phyloP scores from a whole-genome alignment of 495 filamentous ascomycete genomes.

The Lasiosphaeris hirsuta region DNA sequence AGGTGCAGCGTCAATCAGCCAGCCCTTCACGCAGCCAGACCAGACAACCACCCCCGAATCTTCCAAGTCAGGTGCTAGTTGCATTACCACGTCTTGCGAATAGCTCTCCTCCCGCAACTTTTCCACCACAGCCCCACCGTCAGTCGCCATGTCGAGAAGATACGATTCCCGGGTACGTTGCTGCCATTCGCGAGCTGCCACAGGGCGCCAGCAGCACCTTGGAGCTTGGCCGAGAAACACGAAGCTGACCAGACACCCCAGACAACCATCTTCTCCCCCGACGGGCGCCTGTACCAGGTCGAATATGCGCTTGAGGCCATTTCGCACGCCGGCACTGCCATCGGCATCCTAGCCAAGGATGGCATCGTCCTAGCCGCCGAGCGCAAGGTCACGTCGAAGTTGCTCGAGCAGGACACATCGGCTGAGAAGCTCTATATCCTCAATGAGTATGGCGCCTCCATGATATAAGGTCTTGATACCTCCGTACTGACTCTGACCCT shows the following conservation, averaged over 20 bases:
- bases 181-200: not conserved
- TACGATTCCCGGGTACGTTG: constrained; percentile 91
- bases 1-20: constrained; percentile 23
- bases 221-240: constrained; percentile 11
- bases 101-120: not conserved
- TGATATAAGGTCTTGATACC: not conserved
- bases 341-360: constrained; percentile 95
- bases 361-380: constrained; percentile 98
- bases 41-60: constrained; percentile 1
- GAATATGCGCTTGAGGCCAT: constrained; percentile 99
- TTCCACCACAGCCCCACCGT: not conserved
- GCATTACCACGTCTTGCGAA: not conserved
- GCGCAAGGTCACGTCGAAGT: constrained; percentile 98
- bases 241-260: constrained; percentile 45
- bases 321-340: constrained; percentile 93
- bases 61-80: not conserved
- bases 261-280: constrained; percentile 99
- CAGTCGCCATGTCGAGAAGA: constrained; percentile 78
- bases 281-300: constrained; percentile 97
- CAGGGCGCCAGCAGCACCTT: not conserved
- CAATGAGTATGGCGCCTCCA: constrained; percentile 72
- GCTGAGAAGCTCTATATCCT: constrained; percentile 99
- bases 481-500: not conserved
- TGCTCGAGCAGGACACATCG: constrained; percentile 97
- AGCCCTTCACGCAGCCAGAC: constrained; percentile 1